phyloP scores from a whole-genome alignment of 106 monocot genomes.

The Amphibolis antarctica region DNA sequence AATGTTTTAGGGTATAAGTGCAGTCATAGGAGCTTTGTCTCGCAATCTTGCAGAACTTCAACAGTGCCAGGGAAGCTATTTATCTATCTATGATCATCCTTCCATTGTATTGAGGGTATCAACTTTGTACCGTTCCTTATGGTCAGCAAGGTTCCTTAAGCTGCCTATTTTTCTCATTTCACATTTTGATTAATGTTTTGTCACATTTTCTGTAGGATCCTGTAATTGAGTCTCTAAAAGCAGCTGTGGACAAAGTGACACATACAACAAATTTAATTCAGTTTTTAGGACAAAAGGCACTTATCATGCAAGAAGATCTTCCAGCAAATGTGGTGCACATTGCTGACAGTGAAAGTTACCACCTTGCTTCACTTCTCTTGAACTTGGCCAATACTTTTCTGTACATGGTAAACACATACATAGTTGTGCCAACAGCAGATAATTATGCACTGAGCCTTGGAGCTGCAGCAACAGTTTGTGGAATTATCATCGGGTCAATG shows the following conservation, averaged over 20 bases:
- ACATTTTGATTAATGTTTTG: neutral
- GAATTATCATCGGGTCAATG: slow-evolving; percentile 95
- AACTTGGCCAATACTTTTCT: slow-evolving; percentile 93
- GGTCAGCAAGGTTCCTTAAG: neutral
- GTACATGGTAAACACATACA: slow-evolving; percentile 99
- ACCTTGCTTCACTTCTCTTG: slow-evolving; percentile 81
- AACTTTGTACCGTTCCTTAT: neutral
- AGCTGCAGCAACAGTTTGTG: slow-evolving; percentile 94
- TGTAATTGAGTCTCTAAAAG: slow-evolving; percentile 60
- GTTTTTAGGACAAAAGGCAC: slow-evolving; percentile 85
- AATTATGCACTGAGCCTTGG: slow-evolving; percentile 83
- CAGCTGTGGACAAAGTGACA: slow-evolving; percentile 74
- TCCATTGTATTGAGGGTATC: slow-evolving; percentile 48
- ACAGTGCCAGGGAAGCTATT: slow-evolving; percentile 62
- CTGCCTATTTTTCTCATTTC: neutral
- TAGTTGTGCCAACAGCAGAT: slow-evolving; percentile 97
- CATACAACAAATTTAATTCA: slow-evolving; percentile 75
- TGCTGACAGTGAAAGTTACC: slow-evolving; percentile 48
- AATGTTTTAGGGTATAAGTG: slow-evolving; percentile 61
- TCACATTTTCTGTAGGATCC: slow-evolving; percentile 48
- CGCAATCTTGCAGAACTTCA: slow-evolving; percentile 88
- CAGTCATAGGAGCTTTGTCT: slow-evolving; percentile 92
- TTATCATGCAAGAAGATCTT: slow-evolving; percentile 75
- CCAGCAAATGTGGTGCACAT: slow-evolving; percentile 37
- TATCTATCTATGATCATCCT: slow-evolving; percentile 93